Percentiles rank a stretch among this genome's conserved stretches.
Conservation (phyloP, 495 filamentous ascomycete genomes). For the Penicillium tannophilum region DNA sequence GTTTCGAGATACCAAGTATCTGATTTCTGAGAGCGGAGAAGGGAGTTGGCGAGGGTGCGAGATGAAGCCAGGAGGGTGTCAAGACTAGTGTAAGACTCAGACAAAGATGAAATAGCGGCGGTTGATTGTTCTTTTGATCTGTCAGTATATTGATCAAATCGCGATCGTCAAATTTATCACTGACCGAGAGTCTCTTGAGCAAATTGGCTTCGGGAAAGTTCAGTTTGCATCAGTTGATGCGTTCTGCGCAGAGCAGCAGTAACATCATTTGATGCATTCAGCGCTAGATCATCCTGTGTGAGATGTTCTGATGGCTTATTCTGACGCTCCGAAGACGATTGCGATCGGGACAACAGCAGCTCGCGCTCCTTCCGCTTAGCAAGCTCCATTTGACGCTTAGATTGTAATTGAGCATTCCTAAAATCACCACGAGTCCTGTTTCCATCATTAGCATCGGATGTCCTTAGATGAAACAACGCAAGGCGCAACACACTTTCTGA, state of each 20-base stretch:
- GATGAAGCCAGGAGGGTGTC: conserved; percentile 74
- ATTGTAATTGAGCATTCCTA: conserved; percentile 80
- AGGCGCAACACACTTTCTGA: conserved; percentile 60
- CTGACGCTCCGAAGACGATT: conserved; percentile 35
- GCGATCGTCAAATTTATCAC: conserved; percentile 6
- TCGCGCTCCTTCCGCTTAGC: conserved; percentile 77
- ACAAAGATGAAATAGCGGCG: conserved; percentile 75
- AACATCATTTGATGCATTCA: conserved; percentile 77
- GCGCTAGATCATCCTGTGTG: conserved; percentile 66
- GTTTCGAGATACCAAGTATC: conserved; percentile 97
- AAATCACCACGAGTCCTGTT: conserved; percentile 73
- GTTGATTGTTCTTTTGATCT: conserved; percentile 61
- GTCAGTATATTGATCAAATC: conserved; percentile 12
- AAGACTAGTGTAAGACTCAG: conserved; percentile 75
- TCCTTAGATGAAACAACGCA: background rate
- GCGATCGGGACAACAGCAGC: conserved; percentile 63
- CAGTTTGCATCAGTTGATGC: conserved; percentile 78
- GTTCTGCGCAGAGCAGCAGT: conserved; percentile 82
- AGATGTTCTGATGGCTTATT: conserved; percentile 47
- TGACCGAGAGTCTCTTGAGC: conserved; percentile 77
- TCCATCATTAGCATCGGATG: conserved; percentile 12
- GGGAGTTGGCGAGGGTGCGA: conserved; percentile 71
- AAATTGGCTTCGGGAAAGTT: conserved; percentile 82
- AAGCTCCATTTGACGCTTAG: conserved; percentile 72
- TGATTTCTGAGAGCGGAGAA: conserved; percentile 85